These are phyloP conservation scores for Pascua guehoae DNA, from an alignment of 1,284 basidiomycete genomes.

Conservation along the genomic window DNA sequence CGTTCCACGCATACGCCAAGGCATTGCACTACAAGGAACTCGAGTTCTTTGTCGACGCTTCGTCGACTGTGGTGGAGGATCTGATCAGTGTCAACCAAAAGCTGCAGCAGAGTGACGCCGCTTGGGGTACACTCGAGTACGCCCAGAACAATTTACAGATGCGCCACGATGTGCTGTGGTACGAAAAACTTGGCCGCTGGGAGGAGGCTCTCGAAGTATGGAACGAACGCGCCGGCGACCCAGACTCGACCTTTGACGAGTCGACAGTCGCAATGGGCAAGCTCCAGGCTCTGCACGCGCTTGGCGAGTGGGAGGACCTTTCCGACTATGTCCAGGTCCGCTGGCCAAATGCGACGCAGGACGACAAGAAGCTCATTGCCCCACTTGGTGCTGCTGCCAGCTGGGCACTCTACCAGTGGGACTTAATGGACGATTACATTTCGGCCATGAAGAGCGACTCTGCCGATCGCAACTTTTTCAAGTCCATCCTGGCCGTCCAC, in stretches of 20 bases:
- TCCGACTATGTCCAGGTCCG: conserved; percentile 82
- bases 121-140: conserved; percentile 86
- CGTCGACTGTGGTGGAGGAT: conserved; percentile 74
- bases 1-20: conserved; percentile 94
- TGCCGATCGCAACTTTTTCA: conserved; percentile 91
- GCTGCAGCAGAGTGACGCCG: conserved; percentile 93
- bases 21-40: conserved; percentile 98
- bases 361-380: conserved; percentile 86
- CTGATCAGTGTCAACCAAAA: conserved; percentile 97
- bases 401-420: conserved; percentile 97
- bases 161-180: conserved; percentile 66
- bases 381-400: conserved; percentile 96
- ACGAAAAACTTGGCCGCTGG: conserved; percentile 94
- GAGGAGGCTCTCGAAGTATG: conserved; percentile 88
- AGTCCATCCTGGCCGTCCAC: conserved; percentile 91
- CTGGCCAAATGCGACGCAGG: conserved; percentile 78
- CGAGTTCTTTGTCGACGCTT: conserved; percentile 86
- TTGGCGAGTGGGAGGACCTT: conserved; percentile 96
- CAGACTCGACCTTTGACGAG: conserved; percentile 56
- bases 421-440: conserved; percentile 97
- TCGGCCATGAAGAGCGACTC: conserved; percentile 90
- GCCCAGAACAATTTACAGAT: conserved; percentile 62
- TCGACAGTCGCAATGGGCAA: conserved; percentile 72
- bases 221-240: conserved; percentile 41
- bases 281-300: conserved; percentile 93